Evolutionary conservation across 352 stramenopile species (phyloP).

Genomic region (Phytophthora pisi): DNA sequence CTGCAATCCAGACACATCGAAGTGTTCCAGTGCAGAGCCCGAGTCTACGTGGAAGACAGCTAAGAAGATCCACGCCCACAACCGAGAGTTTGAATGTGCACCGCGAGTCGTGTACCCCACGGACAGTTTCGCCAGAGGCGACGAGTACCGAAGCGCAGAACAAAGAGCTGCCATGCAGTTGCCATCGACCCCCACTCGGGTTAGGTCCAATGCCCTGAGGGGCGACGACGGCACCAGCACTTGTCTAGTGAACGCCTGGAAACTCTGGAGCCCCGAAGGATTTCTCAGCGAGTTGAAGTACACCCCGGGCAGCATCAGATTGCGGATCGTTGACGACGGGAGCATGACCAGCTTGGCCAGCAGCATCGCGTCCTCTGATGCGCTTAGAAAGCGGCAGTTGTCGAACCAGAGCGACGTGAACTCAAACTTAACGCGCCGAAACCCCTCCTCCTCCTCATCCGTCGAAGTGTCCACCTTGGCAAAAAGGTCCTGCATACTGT

Average conservation of each 20-base stretch:
- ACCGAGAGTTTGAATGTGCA: constrained; percentile 16
- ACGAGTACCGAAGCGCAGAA: constrained; percentile 36
- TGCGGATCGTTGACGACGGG: constrained; percentile 24
- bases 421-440: constrained; percentile 15
- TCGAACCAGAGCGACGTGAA: constrained; percentile 30
- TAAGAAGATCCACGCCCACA: constrained; percentile 52
- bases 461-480: not conserved
- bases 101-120: constrained; percentile 33
- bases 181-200: constrained; percentile 18
- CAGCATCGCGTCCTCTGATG: constrained; percentile 16
- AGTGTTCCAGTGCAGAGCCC: constrained; percentile 25
- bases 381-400: constrained; percentile 29
- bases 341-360: constrained; percentile 25
- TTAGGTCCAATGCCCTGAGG: constrained; percentile 34
- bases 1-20: constrained; percentile 37
- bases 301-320: constrained; percentile 21
- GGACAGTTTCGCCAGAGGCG: constrained; percentile 24
- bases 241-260: constrained; percentile 22
- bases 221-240: constrained; percentile 26
- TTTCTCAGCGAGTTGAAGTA: constrained; percentile 28
- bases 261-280: constrained; percentile 15
- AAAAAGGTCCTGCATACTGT: constrained; percentile 13
- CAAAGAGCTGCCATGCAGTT: constrained; percentile 30
- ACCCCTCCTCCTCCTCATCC: not conserved
- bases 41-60: constrained; percentile 52